A percentile compares a stretch with the other conserved stretches of the same genome.
Conservation (phyloP, 805 yeast species). For the Lachancea sp. region DNA sequence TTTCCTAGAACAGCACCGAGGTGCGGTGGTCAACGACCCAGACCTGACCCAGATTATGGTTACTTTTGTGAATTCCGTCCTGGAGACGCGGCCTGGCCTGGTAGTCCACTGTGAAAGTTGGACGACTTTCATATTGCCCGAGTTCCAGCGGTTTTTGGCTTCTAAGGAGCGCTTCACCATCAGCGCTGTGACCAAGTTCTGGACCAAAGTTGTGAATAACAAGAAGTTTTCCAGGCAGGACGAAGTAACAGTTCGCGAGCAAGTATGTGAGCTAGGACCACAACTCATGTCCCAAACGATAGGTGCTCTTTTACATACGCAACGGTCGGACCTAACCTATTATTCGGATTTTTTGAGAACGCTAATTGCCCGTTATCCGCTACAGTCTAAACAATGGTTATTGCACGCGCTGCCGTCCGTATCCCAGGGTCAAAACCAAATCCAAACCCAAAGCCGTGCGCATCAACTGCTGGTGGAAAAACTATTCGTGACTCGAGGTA, state of each 20-base stretch:
- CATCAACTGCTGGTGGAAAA: constrained; percentile 45
- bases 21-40: constrained; percentile 44
- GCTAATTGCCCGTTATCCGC: constrained; percentile 44
- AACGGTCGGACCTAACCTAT: constrained; percentile 54
- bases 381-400: constrained; percentile 47
- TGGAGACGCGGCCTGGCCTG: constrained; percentile 45
- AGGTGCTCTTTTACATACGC: constrained; percentile 42
- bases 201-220: constrained; percentile 43
- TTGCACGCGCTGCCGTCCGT: constrained; percentile 23
- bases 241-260: constrained; percentile 30
- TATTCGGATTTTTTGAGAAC: constrained; percentile 48
- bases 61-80: constrained; percentile 43
- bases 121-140: constrained; percentile 25
- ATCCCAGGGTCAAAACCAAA: no score
- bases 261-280: constrained; percentile 24
- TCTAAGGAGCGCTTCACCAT: constrained; percentile 47
- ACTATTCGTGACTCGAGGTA: constrained; percentile 58
- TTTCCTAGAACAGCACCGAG: constrained; percentile 34
- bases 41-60: constrained; percentile 50
- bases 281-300: constrained; percentile 31
- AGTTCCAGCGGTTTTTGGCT: constrained; percentile 29
- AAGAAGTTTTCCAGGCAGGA: constrained; percentile 42
- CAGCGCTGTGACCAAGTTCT: constrained; percentile 46
- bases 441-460: no score
- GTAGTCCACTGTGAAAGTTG: constrained; percentile 33